phyloP scores from a whole-genome alignment of 2,329 filamentous ascomycete genomes.

The Zalaria obscura region DNA sequence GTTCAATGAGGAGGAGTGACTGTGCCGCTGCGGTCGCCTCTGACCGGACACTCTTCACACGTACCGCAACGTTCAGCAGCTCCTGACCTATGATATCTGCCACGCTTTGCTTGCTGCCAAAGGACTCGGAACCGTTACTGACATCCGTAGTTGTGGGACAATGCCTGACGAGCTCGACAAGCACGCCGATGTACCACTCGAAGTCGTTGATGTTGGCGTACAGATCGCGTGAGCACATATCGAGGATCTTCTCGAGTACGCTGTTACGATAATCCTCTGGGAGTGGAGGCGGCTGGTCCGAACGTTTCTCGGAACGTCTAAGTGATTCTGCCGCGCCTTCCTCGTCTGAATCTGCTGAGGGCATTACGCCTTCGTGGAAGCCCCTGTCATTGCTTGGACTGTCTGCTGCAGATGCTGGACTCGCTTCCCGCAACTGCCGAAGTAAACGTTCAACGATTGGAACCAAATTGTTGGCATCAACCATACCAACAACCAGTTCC shows the following conservation, averaged over 20 bases:
- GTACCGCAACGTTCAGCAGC: constrained; percentile 78
- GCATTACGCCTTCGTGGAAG: constrained; percentile 26
- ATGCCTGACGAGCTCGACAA: constrained; percentile 67
- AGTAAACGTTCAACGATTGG: constrained; percentile 76
- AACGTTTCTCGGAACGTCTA: constrained; percentile 37
- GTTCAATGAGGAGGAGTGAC: constrained; percentile 51
- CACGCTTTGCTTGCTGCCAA: constrained; percentile 25
- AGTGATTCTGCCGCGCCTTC: constrained; percentile 41
- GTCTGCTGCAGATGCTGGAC: constrained; percentile 36
- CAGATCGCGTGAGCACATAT: constrained; percentile 81
- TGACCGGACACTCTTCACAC: constrained; percentile 69
- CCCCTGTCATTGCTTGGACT: constrained; percentile 33
- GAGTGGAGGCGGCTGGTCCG: constrained; percentile 42
- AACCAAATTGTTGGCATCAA: constrained; percentile 72
- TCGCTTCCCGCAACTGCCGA: constrained; percentile 61
- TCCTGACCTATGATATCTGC: constrained; percentile 69
- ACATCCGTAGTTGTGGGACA: constrained; percentile 35
- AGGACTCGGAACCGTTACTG: constrained; percentile 5
- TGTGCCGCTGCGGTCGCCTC: constrained; percentile 77
- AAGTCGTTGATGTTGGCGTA: constrained; percentile 82
- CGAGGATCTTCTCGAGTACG: constrained; percentile 68
- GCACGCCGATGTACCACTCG: constrained; percentile 90
- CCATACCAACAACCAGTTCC: constrained; percentile 87
- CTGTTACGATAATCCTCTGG: constrained; percentile 77
- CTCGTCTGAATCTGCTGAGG: constrained; percentile 41